These are phyloP conservation scores for Elaeagnus macrophylla DNA, from an alignment of 306 rosid genomes.

Conservation along the genomic window DNA sequence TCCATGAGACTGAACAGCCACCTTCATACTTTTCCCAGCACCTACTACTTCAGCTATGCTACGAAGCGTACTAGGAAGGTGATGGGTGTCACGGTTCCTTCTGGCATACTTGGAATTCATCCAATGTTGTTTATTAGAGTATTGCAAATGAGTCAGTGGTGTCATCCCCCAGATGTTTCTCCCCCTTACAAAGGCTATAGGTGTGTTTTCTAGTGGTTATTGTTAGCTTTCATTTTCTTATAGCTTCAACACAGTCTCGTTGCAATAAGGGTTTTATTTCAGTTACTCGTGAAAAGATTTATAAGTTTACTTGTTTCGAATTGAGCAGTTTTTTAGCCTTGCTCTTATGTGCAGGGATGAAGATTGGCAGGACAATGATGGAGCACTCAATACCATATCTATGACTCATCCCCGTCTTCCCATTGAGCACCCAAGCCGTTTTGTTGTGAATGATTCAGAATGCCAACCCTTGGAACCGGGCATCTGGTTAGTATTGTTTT, in stretches of 20 bases:
- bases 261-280: too few relatives aligned
- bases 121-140: slow-evolving; percentile 79
- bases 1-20: slow-evolving; percentile 46
- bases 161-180: slow-evolving; percentile 70
- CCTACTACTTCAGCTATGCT: slow-evolving; percentile 91
- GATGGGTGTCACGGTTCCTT: slow-evolving; percentile 69
- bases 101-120: slow-evolving; percentile 65
- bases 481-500: slow-evolving; percentile 41
- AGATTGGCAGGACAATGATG: slow-evolving; percentile 97
- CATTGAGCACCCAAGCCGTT: slow-evolving; percentile 60
- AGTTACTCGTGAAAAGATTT: too few relatives aligned
- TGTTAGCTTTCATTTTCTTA: not conserved
- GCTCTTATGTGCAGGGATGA: slow-evolving; percentile 60
- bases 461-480: slow-evolving; percentile 81
- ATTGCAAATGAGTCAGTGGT: slow-evolving; percentile 92
- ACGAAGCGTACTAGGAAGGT: slow-evolving; percentile 77
- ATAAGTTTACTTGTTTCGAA: too few relatives aligned
- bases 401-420: slow-evolving; percentile 93
- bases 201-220: slow-evolving; percentile 26
- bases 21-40: slow-evolving; percentile 63
- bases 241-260: too few relatives aligned
- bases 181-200: slow-evolving; percentile 92
- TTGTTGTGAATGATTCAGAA: slow-evolving; percentile 68
- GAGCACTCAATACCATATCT: slow-evolving; percentile 88
- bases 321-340: not conserved